Base-by-base conservation (phyloP, 163 green algal genomes). In the Scenedesmus sp. region DNA sequence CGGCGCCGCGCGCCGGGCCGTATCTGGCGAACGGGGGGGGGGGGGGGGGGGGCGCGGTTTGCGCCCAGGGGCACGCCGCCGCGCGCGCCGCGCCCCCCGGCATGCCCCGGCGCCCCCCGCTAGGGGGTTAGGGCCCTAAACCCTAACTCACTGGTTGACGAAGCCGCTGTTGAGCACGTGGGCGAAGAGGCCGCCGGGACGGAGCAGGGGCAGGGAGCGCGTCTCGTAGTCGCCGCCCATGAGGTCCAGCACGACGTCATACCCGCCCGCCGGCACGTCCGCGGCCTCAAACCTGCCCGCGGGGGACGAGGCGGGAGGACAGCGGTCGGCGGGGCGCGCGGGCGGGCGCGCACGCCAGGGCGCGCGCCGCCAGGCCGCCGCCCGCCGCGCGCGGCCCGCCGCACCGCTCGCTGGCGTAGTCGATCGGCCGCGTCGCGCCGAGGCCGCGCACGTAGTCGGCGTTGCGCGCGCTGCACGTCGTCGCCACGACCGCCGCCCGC, bases 371-470 rank as follows among this genome's bases (percentile, higher is more conserved):
- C n/a, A n/a, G n/a, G n/a, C n/a, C n/a, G n/a, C n/a, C n/a, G n/a
- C n/a, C n/a, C 65, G 34, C 13, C 75, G 50, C 17, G 53, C n/a
- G n/a, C n/a, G n/a, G n/a, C n/a, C 33, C 45, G n/a, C n/a, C n/a
- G n/a, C 73, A 85, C 66, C 83, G 78, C n/a, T 85, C 63, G 63
- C 75, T 74, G 24, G 60, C 92, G 85, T 93, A 93, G 70, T 93
- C 82, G 2, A 93, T 71, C n/a, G 82, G 78, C 62, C 82, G 60
- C 74, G 92, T 86, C 4, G 86, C 89, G 0, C 88, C 88, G 69
- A 93, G 77, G 2, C 83, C 29, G 5, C 62, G 80, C 3, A 88
- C 70, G 57, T 88, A 93, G 10, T 86, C 88, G 0, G 51, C 34
- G 42, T 93, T 93, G 14, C 64, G 69, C 22, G 53, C 53, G 31